phyloP scores from a whole-genome alignment of 164 flowering plant genomes.

The Macadamia integrifolia region DNA sequence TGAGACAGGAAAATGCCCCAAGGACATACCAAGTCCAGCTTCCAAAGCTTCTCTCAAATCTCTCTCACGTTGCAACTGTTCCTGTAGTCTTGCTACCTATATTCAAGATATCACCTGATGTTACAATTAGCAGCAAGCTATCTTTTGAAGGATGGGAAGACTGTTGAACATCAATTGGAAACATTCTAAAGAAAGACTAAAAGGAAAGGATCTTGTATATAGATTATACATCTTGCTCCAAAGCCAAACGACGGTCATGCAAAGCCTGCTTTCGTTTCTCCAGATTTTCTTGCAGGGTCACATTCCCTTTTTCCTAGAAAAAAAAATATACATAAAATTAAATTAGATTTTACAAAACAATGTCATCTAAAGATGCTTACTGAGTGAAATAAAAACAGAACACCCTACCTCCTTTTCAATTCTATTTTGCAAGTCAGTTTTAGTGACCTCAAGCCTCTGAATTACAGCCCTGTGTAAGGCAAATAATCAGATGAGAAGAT shows the following conservation, averaged over 20 bases:
- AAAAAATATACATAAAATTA: background rate
- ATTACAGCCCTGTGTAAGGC: conserved; percentile 47
- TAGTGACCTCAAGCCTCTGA: conserved; percentile 60
- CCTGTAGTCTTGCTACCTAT: conserved; percentile 74
- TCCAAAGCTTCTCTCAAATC: conserved; percentile 59
- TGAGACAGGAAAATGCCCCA: conserved; percentile 24
- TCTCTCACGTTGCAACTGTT: conserved; percentile 68
- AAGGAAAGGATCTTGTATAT: background rate
- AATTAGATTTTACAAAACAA: background rate
- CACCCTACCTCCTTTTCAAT: conserved; percentile 62
- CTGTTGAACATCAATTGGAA: background rate
- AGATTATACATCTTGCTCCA: conserved; percentile 71
- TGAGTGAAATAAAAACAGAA: background rate
- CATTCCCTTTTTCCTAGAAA: conserved; percentile 56
- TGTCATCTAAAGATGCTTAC: background rate
- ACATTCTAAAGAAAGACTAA: no score
- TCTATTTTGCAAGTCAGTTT: conserved; percentile 51
- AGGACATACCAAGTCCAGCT: conserved; percentile 45
- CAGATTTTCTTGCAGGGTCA: conserved; percentile 47
- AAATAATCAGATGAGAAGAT: conserved; percentile 6
- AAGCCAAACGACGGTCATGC: conserved; percentile 68
- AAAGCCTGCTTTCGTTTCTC: conserved; percentile 58
- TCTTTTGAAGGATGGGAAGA: background rate
- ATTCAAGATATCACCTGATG: no score
- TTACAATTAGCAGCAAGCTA: background rate